Evolutionary conservation across 148 eudicot species (phyloP), one percentile per base, ranked within the genome.

Genomic region (Rhododendron kiyosumense): DNA sequence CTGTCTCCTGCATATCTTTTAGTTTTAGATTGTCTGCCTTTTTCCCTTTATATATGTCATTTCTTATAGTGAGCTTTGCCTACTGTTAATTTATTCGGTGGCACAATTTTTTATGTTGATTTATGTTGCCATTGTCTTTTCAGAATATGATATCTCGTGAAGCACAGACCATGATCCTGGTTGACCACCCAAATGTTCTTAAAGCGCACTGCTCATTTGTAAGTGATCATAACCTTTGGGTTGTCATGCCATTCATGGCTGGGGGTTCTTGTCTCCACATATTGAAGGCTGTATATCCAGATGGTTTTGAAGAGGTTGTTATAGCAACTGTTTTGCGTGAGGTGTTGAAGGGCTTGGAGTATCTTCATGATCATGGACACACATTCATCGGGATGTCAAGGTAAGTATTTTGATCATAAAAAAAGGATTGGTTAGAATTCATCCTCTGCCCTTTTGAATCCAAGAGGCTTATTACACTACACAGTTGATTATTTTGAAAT

Each of bases 261-360:
- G 98, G 97, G n/a, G 99, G 99, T n/a, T 96, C 99, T 49, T 96
- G 99, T 83, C 95, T 96, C 41, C 99, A 96, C 89, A 92, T 96
- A 45, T 63, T 96, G 86, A 96, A 96, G 91, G 91, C 95, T 84
- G 92, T 92, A 18, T 81, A 94, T 87, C 96, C 96, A 2, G 96
- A 96, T 84, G 99, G 99, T 59, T 92, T 96, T 85, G 97, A 93
- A 88, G 99, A 96, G 89, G 92, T 91, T 79, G 92, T 90, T 14
- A 96, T 96, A 78, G 97, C 97, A 18, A 95, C 99, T 51, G 84
- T 95, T 41, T 79, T 95, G 59, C 94, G 94, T 15, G 99, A 96
- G 46, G 94, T 91, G 77, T 85, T 96, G 81, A 96, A 92, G 84
- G 99, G 97, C 2, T 89, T 96, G 82, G 98, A 95, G 30, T 96